Evolutionary conservation across 345 rosid species (phyloP).

Genomic region (Isatis tinctoria): DNA sequence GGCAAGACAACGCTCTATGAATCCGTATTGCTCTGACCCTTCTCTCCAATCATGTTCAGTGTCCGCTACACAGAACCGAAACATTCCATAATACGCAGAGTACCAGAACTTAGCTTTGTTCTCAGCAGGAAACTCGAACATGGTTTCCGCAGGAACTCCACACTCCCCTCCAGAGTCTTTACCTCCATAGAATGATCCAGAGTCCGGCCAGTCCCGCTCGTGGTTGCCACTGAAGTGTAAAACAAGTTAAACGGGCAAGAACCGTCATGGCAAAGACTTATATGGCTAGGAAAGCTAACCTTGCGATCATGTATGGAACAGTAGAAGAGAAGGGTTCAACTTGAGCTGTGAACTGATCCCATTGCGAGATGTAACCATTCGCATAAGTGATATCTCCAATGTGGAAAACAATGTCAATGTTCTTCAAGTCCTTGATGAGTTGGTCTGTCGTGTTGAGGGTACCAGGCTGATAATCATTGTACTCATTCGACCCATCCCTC

Average conservation of each 20-base stretch:
- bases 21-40: conserved; percentile 55
- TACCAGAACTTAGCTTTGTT: conserved; percentile 56
- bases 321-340: conserved; percentile 60
- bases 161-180: conserved; percentile 61
- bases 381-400: conserved; percentile 60
- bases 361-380: conserved; percentile 65
- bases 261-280: not conserved
- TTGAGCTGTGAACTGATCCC: conserved; percentile 80
- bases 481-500: conserved; percentile 71
- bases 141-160: conserved; percentile 54
- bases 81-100: conserved; percentile 69
- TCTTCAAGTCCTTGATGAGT: conserved; percentile 46
- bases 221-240: conserved; percentile 56
- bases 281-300: conserved; percentile 28
- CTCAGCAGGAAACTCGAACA: conserved; percentile 49
- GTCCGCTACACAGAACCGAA: conserved; percentile 70
- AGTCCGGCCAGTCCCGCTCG: conserved; percentile 62
- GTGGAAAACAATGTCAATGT: conserved; percentile 61
- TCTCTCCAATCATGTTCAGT: conserved; percentile 77
- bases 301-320: conserved; percentile 63
- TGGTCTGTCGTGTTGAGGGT: conserved; percentile 64
- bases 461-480: conserved; percentile 61
- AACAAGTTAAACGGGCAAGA: not conserved
- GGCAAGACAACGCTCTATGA: conserved; percentile 62
- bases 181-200: conserved; percentile 52